Evolutionary conservation across 1,284 basidiomycete genomes (phyloP), one percentile per base, ranked within the genome.

Genomic region (Ganoderma lingzhi): DNA sequence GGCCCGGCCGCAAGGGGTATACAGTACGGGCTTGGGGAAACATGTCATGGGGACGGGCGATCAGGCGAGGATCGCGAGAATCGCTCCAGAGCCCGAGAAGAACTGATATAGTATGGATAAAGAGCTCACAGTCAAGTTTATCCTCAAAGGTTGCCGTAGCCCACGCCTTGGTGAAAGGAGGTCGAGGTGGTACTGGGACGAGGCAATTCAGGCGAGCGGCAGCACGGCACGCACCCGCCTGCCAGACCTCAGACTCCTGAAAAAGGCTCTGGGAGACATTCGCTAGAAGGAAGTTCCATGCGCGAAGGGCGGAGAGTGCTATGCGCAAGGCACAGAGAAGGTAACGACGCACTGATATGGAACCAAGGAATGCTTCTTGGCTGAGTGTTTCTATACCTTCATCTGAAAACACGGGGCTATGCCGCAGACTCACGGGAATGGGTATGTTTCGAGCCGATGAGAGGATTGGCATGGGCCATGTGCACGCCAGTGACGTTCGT

Each of bases 261-360:
- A 45, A 45, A 45, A 19, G 44, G 17, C 6, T 45, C 5, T 19
- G 8, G 35, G 35, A 35, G 1, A 35, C 35, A 8, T 35, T 35
- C 35, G 35, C 35, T 35, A 8, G 35, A 35, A 3, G 35, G 35
- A 35, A 35, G 35, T 35, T 3, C 35, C 35, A 5, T 35, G 35
- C 8, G 4, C 35, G 35, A 35, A 35, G 35, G 4, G 8, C 35
- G 35, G 35, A 35, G 35, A 35, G 35, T 35, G 35, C 35, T 35
- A 35, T 35, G 35, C 8, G 8, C 35, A 35, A 35, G 35, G 35
- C 35, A 35, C 35, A 35, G 35, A 35, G 35, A 35, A 35, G 35
- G 35, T 35, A 35, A 41, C 41, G 37, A 42, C 59, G 59, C 23
- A 39, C 59, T 61, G 59, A 61, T 61, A 42, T 28, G 28, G 39